These are phyloP conservation scores for Stephanodiscus minutulus DNA, from an alignment of 108 stramenopile species.

Conservation along the genomic window DNA sequence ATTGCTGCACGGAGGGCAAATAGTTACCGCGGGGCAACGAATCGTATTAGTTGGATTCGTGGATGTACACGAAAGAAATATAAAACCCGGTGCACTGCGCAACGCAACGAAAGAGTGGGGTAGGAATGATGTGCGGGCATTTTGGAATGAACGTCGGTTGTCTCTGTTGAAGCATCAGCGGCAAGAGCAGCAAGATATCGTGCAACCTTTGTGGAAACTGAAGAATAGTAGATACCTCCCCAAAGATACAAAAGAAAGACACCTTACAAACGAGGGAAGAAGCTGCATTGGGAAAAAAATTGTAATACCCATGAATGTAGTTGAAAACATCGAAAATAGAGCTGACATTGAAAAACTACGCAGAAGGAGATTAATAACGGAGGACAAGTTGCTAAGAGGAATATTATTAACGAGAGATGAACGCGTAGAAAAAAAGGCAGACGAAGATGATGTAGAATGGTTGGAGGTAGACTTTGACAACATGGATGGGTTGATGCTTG, in stretches of 20 bases:
- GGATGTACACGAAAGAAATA: constrained; percentile 60
- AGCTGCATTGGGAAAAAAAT: constrained; percentile 12
- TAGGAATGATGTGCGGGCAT: constrained; percentile 68
- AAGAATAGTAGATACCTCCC: constrained; percentile 54
- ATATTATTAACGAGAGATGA: constrained; percentile 57
- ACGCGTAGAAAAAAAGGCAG: constrained; percentile 21
- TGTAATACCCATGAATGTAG: constrained; percentile 16
- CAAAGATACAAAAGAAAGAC: constrained; percentile 8
- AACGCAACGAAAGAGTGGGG: constrained; percentile 69
- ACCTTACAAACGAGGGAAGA: constrained; percentile 9
- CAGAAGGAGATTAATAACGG: constrained; percentile 51
- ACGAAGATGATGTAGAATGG: constrained; percentile 14
- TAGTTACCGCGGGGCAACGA: constrained; percentile 60
- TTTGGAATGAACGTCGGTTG: constrained; percentile 50
- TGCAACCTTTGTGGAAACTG: constrained; percentile 48
- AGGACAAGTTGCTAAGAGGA: constrained; percentile 62
- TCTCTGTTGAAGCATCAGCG: constrained; percentile 30
- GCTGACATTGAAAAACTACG: constrained; percentile 56
- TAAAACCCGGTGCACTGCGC: constrained; percentile 49
- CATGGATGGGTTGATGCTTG: constrained; percentile 18
- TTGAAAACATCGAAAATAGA: constrained; percentile 50
- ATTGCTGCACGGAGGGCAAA: constrained; percentile 72
- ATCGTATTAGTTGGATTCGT: constrained; percentile 78
- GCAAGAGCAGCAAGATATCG: not conserved
- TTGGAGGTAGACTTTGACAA: constrained; percentile 1